Evolutionary conservation across 2,329 filamentous ascomycete genomes (phyloP).

Genomic region (Nannizzia gypsea): DNA sequence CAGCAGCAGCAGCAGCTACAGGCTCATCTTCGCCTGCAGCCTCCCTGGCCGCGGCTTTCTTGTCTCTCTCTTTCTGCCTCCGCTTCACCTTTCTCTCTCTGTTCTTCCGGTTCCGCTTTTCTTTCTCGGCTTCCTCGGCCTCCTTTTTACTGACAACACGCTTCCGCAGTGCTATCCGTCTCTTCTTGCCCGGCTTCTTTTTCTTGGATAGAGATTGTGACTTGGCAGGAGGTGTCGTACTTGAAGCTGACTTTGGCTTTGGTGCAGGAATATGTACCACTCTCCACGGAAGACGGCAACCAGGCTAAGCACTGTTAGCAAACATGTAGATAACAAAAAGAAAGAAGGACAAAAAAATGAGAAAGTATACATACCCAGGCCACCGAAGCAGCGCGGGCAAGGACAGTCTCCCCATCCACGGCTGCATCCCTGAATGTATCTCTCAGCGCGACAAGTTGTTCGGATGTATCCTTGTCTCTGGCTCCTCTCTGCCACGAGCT

Average conservation of each 20-base stretch:
- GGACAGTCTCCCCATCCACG: slow-evolving; percentile 25
- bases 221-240: slow-evolving; percentile 17
- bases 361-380: slow-evolving; percentile 25
- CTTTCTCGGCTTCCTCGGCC: slow-evolving; percentile 16
- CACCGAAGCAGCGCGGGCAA: slow-evolving; percentile 19
- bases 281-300: slow-evolving; percentile 32
- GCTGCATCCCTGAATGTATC: slow-evolving; percentile 28
- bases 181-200: slow-evolving; percentile 34
- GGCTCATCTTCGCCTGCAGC: neutral
- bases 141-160: slow-evolving; percentile 20
- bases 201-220: neutral
- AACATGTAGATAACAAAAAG: neutral
- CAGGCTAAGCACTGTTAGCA: slow-evolving; percentile 21
- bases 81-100: slow-evolving; percentile 16
- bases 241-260: slow-evolving; percentile 13
- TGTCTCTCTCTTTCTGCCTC: slow-evolving; percentile 14
- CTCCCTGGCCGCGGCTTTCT: slow-evolving; percentile 12
- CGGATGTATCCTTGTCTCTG: neutral
- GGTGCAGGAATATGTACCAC: slow-evolving; percentile 26
- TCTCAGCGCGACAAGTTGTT: neutral
- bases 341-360: too few relatives aligned
- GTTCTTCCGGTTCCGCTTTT: slow-evolving; percentile 15
- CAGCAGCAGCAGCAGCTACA: neutral
- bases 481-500: slow-evolving; percentile 11
- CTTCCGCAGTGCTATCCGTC: slow-evolving; percentile 31